Percentiles rank a stretch among this genome's conserved stretches.
These are phyloP conservation scores for Rhynchosporium agropyri DNA, from an alignment of 2,329 filamentous ascomycete genomes.

Conservation along the genomic window DNA sequence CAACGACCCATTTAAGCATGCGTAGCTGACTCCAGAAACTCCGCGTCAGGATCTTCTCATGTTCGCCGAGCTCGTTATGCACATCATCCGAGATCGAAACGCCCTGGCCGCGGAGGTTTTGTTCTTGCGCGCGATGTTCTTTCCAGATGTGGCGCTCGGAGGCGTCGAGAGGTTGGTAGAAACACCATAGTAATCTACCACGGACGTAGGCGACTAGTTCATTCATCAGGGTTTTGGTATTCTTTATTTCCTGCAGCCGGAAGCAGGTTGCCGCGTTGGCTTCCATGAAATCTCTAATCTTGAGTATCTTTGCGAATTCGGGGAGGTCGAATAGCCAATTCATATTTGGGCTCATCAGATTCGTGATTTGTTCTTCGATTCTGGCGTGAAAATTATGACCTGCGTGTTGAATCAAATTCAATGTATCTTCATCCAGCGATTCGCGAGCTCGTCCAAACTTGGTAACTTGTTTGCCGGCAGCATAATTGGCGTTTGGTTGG, in stretches of 20 bases:
- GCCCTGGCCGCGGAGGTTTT: background rate
- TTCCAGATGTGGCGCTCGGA: conserved; percentile 3
- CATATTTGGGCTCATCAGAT: conserved; percentile 44
- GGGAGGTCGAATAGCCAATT: conserved; percentile 44
- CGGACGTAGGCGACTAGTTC: conserved; percentile 25
- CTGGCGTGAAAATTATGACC: conserved; percentile 55
- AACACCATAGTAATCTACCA: conserved; percentile 26
- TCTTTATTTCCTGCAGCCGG: conserved; percentile 1
- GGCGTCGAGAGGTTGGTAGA: conserved; percentile 22
- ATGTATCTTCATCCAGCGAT: conserved; percentile 55
- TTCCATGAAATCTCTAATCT: conserved; percentile 11
- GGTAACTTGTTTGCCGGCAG: conserved; percentile 28
- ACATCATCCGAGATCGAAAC: background rate
- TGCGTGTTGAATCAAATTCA: conserved; percentile 61
- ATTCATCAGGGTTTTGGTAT: background rate
- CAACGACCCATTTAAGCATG: conserved; percentile 16
- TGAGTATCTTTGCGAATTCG: conserved; percentile 40
- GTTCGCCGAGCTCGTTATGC: conserved; percentile 28
- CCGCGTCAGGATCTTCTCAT: conserved; percentile 41
- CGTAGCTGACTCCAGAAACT: conserved; percentile 39
- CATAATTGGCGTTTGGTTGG: background rate
- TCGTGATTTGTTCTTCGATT: conserved; percentile 44
- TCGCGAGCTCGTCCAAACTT: conserved; percentile 53
- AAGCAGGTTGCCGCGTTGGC: no score
- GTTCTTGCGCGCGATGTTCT: conserved; percentile 23